phyloP scores from a whole-genome alignment of 306 rosid genomes.

The Malus orientalis region DNA sequence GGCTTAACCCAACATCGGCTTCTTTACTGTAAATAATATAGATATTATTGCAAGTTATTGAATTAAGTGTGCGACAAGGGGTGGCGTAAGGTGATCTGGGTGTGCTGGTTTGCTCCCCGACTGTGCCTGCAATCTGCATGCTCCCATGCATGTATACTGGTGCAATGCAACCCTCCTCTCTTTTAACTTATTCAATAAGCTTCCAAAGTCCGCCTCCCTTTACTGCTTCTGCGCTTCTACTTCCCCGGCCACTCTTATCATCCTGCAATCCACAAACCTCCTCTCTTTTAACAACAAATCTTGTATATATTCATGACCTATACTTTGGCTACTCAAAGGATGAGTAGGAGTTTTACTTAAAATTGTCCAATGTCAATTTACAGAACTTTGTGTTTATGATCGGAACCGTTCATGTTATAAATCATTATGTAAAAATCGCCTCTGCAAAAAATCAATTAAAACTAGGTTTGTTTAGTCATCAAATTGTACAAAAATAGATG shows the following conservation, averaged over 20 bases:
- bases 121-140: slow-evolving; percentile 2
- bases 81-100: slow-evolving; percentile 14
- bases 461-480: too few species aligned
- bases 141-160: slow-evolving; percentile 17
- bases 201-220: slow-evolving; percentile 11
- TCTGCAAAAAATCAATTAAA: too few species aligned
- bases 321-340: too few species aligned
- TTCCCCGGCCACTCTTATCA: neutral
- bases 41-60: neutral
- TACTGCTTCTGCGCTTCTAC: neutral
- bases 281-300: neutral
- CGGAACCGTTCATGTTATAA: too few species aligned
- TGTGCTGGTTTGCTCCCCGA: slow-evolving; percentile 15
- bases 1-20: too few species aligned
- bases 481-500: too few species aligned
- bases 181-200: neutral
- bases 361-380: too few species aligned
- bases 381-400: too few species aligned
- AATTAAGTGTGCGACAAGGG: slow-evolving; percentile 30
- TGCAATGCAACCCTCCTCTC: neutral
- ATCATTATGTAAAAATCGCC: too few species aligned
- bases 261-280: neutral
- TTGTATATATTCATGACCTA: too few species aligned
- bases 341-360: too few species aligned
- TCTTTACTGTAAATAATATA: too few species aligned